Conservation (phyloP, 1,284 basidiomycete genomes). For the Moniliella sp. region DNA sequence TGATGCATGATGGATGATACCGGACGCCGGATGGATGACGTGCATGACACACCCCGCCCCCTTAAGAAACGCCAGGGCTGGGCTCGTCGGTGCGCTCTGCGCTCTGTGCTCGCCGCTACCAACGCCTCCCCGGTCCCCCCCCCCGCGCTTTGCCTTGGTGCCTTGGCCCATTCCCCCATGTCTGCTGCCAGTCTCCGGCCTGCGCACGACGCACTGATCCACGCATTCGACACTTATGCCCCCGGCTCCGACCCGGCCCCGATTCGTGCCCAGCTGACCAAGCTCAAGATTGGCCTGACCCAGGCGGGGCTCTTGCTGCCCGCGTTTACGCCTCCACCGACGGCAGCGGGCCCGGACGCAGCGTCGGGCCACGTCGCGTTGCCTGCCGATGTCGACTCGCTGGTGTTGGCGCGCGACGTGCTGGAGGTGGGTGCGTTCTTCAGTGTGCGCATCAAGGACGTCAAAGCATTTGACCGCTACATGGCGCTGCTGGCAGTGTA, state of each 20-base stretch:
- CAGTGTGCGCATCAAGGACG: constrained; percentile 65
- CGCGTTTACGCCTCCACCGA: constrained; percentile 42
- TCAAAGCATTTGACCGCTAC: constrained; percentile 80
- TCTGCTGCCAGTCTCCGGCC: too few relatives aligned
- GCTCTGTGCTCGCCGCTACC: too few relatives aligned
- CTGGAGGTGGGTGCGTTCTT: constrained; percentile 86
- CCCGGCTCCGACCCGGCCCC: not conserved
- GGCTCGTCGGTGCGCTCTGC: too few relatives aligned
- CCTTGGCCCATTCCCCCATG: too few relatives aligned
- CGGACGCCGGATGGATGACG: too few relatives aligned
- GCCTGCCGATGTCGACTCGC: constrained; percentile 4
- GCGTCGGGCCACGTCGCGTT: constrained; percentile 2
- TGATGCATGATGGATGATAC: too few relatives aligned
- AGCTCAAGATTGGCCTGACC: constrained; percentile 50
- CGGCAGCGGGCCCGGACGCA: constrained; percentile 40
- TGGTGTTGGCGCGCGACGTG: constrained; percentile 50
- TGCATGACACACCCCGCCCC: too few relatives aligned
- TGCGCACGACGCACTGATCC: too few relatives aligned
- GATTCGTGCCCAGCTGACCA: constrained; percentile 12
- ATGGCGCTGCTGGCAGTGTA: constrained; percentile 76
- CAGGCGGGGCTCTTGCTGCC: constrained; percentile 53
- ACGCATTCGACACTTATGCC: too few relatives aligned
- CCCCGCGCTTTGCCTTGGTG: too few relatives aligned
- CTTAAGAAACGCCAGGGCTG: too few relatives aligned
- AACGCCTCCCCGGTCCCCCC: too few relatives aligned